phyloP scores from a whole-genome alignment of 352 stramenopile genomes.

The Pythium chondricola region DNA sequence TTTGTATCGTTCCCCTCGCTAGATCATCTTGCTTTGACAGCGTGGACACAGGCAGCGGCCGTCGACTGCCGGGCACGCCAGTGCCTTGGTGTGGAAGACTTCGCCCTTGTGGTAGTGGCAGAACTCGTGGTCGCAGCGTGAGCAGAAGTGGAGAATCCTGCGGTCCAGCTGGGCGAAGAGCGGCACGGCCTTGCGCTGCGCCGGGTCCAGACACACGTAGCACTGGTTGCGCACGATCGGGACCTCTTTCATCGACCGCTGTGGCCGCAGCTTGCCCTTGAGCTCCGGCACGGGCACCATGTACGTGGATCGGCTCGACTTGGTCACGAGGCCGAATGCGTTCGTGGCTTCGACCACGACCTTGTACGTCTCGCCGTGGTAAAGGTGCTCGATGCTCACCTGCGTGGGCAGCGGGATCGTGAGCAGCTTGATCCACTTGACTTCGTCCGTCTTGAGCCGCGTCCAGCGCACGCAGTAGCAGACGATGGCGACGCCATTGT shows the following conservation, averaged over 20 bases:
- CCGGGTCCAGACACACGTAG: conserved; percentile 63
- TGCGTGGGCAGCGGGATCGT: conserved; percentile 58
- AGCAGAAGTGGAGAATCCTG: conserved; percentile 79
- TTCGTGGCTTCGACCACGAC: conserved; percentile 82
- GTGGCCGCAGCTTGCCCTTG: conserved; percentile 49
- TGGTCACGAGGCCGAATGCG: conserved; percentile 63
- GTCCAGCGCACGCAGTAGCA: conserved; percentile 83
- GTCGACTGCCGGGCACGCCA: conserved; percentile 75
- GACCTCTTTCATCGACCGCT: conserved; percentile 29
- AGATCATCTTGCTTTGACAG: conserved; percentile 43
- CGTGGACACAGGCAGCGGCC: conserved; percentile 66
- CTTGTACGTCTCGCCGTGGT: conserved; percentile 81
- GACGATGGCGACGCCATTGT: conserved; percentile 76
- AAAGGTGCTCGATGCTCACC: conserved; percentile 50
- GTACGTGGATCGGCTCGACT: conserved; percentile 77
- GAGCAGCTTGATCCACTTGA: conserved; percentile 73
- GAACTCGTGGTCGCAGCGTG: conserved; percentile 70
- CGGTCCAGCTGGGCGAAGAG: conserved; percentile 60
- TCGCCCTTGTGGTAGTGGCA: conserved; percentile 81
- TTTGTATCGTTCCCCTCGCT: too few relatives aligned
- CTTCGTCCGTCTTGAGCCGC: conserved; percentile 63
- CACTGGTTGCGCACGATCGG: conserved; percentile 56
- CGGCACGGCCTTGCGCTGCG: conserved; percentile 57
- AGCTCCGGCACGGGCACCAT: conserved; percentile 78
- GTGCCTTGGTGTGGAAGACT: conserved; percentile 68